These are phyloP conservation scores for Carex arenaria DNA, from an alignment of 202 grass and related monocot species.

Conservation along the genomic window DNA sequence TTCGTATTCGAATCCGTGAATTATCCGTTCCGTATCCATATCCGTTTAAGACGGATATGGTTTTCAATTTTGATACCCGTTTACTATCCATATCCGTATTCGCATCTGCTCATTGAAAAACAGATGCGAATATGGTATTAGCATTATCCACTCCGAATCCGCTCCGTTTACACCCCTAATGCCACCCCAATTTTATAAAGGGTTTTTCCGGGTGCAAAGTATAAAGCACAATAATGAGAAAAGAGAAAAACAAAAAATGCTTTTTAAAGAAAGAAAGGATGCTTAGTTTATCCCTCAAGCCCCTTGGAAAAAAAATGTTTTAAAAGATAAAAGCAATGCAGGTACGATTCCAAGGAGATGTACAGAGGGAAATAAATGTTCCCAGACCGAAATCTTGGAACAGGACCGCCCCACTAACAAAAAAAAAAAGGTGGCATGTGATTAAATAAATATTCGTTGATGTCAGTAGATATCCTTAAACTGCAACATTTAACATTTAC, in stretches of 20 bases:
- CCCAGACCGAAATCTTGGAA: background rate
- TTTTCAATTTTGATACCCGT: too few species aligned
- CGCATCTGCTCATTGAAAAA: too few species aligned
- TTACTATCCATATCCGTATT: too few species aligned
- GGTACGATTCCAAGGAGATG: background rate
- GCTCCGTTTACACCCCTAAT: too few species aligned
- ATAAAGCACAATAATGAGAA: background rate
- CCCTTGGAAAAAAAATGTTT: constrained; percentile 1
- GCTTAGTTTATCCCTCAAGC: background rate
- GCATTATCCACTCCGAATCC: too few species aligned
- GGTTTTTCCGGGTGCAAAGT: background rate
- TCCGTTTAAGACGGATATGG: too few species aligned
- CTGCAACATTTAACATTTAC: background rate
- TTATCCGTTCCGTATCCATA: too few species aligned
- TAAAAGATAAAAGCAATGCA: background rate
- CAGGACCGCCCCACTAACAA: background rate
- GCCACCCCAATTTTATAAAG: too few species aligned
- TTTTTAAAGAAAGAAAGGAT: background rate
- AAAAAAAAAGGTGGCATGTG: background rate
- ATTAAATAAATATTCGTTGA: background rate
- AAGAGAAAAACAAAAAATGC: background rate
- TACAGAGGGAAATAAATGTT: background rate
- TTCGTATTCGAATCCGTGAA: too few species aligned
- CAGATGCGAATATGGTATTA: too few species aligned
- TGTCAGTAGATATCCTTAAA: background rate